phyloP scores from a whole-genome alignment of 495 filamentous ascomycete species.

The Penicillium odoratum region DNA sequence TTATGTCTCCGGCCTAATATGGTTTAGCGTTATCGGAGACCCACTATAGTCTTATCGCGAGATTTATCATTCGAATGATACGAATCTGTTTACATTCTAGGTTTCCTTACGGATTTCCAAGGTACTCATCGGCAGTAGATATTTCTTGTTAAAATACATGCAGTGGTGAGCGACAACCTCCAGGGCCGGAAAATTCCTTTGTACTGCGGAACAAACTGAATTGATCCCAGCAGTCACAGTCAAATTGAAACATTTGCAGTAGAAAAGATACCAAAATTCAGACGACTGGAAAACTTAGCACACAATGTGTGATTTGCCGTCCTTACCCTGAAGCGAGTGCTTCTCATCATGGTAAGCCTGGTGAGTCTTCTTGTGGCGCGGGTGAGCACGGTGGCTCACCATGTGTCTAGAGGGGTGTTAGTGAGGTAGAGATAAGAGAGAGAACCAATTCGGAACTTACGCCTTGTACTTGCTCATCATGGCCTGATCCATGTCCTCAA shows the following conservation, averaged over 20 bases:
- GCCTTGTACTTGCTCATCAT: conserved; percentile 63
- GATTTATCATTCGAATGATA: too few relatives aligned
- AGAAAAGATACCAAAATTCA: background rate
- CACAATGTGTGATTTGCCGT: conserved; percentile 81
- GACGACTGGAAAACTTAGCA: conserved; percentile 53
- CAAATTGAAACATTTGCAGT: background rate
- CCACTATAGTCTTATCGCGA: background rate
- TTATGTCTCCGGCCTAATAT: background rate
- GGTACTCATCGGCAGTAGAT: background rate
- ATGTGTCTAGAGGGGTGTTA: conserved; percentile 44
- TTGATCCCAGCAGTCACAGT: background rate
- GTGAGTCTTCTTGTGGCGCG: conserved; percentile 60
- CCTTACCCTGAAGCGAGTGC: conserved; percentile 84
- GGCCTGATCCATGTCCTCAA: conserved; percentile 71
- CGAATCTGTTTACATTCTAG: too few relatives aligned
- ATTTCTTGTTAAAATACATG: conserved; percentile 14
- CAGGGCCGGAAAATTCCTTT: background rate
- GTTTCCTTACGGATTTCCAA: too few relatives aligned
- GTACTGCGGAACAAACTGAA: background rate
- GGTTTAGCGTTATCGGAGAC: background rate
- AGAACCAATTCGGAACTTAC: conserved; percentile 37
- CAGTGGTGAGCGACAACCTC: conserved; percentile 5
- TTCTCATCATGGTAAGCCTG: conserved; percentile 70
- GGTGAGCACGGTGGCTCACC: conserved; percentile 53
- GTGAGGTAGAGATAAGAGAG: background rate